A percentile compares a stretch with the other conserved stretches of the same genome.
These are phyloP conservation scores for Cladobotryum mycophilum DNA, from an alignment of 2,329 filamentous ascomycete species.

Conservation along the genomic window DNA sequence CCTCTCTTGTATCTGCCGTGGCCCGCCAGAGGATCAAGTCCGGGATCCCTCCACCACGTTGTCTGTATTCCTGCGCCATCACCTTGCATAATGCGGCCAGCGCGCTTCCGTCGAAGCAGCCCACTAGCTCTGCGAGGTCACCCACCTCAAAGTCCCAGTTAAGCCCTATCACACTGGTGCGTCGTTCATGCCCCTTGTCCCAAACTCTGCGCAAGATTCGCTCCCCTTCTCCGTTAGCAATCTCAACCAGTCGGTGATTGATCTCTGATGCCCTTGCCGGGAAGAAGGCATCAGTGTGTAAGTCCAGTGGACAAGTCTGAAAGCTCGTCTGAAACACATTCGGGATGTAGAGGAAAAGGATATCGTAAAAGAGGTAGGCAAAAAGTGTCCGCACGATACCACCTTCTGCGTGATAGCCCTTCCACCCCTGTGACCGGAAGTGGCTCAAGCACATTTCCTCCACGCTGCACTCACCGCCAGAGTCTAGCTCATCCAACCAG, in stretches of 20 bases:
- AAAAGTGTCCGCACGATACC: slow-evolving; percentile 89
- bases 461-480: slow-evolving; percentile 70
- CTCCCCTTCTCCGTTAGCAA: slow-evolving; percentile 73
- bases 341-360: slow-evolving; percentile 86
- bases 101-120: slow-evolving; percentile 72
- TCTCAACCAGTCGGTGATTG: slow-evolving; percentile 76
- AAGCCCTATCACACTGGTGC: slow-evolving; percentile 83
- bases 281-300: slow-evolving; percentile 91
- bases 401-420: slow-evolving; percentile 90
- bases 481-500: slow-evolving; percentile 75
- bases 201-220: slow-evolving; percentile 63
- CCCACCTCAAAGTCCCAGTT: slow-evolving; percentile 81
- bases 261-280: slow-evolving; percentile 81
- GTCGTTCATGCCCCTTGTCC: slow-evolving; percentile 57
- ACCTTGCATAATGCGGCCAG: slow-evolving; percentile 85
- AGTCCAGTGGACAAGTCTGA: slow-evolving; percentile 87
- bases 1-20: slow-evolving; percentile 16
- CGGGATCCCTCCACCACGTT: slow-evolving; percentile 79
- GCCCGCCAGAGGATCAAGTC: slow-evolving; percentile 84
- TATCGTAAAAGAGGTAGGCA: slow-evolving; percentile 85
- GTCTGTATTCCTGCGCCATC: slow-evolving; percentile 88
- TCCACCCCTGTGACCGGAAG: slow-evolving; percentile 81
- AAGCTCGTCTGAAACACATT: slow-evolving; percentile 97
- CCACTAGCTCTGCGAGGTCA: slow-evolving; percentile 72
- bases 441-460: slow-evolving; percentile 89